Evolutionary conservation across 371 early-diverging fungal species (phyloP).

Genomic region (Rhizopus stolonifer): DNA sequence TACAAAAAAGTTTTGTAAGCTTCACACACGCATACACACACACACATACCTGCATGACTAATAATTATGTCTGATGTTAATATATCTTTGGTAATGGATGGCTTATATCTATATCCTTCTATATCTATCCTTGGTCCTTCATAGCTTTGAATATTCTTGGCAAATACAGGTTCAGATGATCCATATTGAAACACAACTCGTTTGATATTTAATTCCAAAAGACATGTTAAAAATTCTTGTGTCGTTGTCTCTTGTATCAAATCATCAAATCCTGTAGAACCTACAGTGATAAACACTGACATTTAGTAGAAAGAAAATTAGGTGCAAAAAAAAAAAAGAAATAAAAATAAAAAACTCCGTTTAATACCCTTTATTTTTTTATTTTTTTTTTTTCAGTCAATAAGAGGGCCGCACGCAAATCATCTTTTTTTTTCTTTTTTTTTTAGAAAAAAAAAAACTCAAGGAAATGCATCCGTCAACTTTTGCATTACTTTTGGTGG

Average conservation of each 20-base stretch:
- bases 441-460: not conserved
- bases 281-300: constrained; percentile 81
- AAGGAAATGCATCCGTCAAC: constrained; percentile 23
- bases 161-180: constrained; percentile 32
- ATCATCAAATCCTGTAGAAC: constrained; percentile 85
- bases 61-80: constrained; percentile 61
- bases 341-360: constrained; percentile 5
- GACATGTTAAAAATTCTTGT: constrained; percentile 43
- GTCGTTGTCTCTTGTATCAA: constrained; percentile 57
- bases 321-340: constrained; percentile 3
- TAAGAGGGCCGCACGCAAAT: constrained; percentile 24
- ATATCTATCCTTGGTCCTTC: constrained; percentile 24
- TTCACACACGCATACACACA: not conserved
- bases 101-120: constrained; percentile 63
- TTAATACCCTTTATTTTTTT: constrained; percentile 6
- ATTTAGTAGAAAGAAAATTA: constrained; percentile 1
- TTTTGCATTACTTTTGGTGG: constrained; percentile 23
- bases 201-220: constrained; percentile 24
- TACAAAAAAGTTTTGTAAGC: no score
- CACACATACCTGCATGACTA: constrained; percentile 68
- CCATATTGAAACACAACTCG: constrained; percentile 82
- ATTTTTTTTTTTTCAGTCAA: constrained; percentile 14
- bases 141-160: constrained; percentile 16
- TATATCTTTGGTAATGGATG: constrained; percentile 57
- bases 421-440: constrained; percentile 8